Base-by-base conservation (phyloP, 345 rosid species). In the Conringia planisiliqua region DNA sequence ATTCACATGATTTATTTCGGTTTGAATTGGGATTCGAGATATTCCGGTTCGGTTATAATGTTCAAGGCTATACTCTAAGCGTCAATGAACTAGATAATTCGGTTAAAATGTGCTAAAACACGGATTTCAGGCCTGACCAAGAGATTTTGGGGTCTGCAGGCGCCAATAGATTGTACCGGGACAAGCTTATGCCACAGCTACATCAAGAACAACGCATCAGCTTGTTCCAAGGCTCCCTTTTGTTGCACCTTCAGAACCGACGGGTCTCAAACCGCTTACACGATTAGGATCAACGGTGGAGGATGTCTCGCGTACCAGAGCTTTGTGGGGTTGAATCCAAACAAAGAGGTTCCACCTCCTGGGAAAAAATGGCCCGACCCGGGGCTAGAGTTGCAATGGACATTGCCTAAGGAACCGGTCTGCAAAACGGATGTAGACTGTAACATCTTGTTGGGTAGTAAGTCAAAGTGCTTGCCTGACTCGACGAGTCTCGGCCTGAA, bases 371-470 rank as follows among this genome's bases (percentile, higher is more conserved):
- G 76, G 80, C 76, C 87, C 1, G 82, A 77, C 40, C 84, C 88
- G 3, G 88, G 83, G 20, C 38, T 89, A 62, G 89, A 89, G 82
- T 70, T 89, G 29, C 79, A 84, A 59, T 85, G 94, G 94, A 68
- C 62, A n/a, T 47, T 82, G 65, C 89, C 94, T 29, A 59, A 43
- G 63, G 89, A 89, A 72, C 91, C 91, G 4, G 57, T 78, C 4
- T 84, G 94, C 71, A 75, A 24, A 60, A 51, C 70, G 1, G 83
- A 69, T 29, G 27, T n/a, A 18, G 92, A 91, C 39, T 89, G 94
- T 70, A 73, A 46, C 71, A 78, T 57, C 32, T 68, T 83, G 72
- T 62, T 80, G 72, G 76, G 76, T 9, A 78, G 60, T 17, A 78
- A 85, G 60, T 87, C 90, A 2, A 78, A 62, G 29, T 87, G 91